Evolutionary conservation across 176 grass and related monocot species (phyloP).

Genomic region (Dendrocalamus sinicus): DNA sequence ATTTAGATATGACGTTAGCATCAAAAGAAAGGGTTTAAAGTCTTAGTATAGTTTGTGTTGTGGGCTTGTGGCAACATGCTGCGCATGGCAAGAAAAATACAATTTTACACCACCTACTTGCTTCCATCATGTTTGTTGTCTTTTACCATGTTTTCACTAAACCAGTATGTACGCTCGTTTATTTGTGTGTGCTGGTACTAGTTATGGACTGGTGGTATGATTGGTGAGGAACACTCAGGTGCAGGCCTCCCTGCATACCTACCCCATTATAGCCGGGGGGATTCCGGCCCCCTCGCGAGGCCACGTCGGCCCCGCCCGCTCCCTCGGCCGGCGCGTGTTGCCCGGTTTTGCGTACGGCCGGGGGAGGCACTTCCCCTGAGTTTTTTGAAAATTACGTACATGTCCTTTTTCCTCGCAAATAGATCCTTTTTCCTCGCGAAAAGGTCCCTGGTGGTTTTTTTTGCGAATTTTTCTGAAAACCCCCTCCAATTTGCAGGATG

Average conservation of each 20-base stretch:
- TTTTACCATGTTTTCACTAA: constrained; percentile 4
- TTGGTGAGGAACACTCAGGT: not conserved
- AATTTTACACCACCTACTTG: not conserved
- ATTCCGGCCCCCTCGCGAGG: no score
- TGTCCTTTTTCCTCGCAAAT: no score
- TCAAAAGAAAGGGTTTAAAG: not conserved
- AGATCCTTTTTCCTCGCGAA: no score
- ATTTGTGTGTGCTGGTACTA: not conserved
- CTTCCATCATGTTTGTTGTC: constrained; percentile 10
- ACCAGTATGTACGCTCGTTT: not conserved
- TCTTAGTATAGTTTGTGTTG: constrained; percentile 13
- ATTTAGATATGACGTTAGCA: not conserved
- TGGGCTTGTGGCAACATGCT: not conserved
- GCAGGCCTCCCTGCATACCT: not conserved
- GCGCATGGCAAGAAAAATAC: not conserved
- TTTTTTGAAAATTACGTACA: no score
- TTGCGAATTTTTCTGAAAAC: no score
- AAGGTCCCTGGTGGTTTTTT: no score
- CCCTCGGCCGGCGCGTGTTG: no score
- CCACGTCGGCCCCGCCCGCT: no score
- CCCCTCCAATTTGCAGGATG: no score
- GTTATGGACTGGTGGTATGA: not conserved
- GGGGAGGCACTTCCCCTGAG: no score
- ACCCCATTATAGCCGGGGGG: no score
- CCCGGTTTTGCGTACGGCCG: no score